phyloP scores from a whole-genome alignment of 2,329 filamentous ascomycete genomes.

The Aspergillus fumigatus region DNA sequence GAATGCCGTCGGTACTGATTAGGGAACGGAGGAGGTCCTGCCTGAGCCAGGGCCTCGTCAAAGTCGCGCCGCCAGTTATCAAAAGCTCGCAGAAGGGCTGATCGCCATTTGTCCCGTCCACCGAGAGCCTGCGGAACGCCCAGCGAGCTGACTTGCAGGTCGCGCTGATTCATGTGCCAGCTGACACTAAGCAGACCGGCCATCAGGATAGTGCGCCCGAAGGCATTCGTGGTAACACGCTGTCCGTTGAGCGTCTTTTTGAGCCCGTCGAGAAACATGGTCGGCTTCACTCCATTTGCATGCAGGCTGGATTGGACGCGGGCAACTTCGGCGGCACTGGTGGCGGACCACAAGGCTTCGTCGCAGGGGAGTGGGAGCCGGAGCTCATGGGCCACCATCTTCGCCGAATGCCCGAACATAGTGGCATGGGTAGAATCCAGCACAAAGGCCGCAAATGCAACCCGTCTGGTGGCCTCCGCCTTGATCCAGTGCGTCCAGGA shows the following conservation, averaged over 20 bases:
- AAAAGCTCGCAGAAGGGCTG: conserved; percentile 78
- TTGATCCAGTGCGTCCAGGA: conserved; percentile 97
- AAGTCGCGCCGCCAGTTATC: conserved; percentile 93
- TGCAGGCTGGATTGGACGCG: conserved; percentile 75
- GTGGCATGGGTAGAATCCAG: conserved; percentile 94
- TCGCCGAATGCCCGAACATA: conserved; percentile 95
- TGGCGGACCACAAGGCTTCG: conserved; percentile 86
- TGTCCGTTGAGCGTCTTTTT: conserved; percentile 85
- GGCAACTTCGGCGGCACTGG: conserved; percentile 79
- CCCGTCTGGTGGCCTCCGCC: conserved; percentile 82
- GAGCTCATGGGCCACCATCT: conserved; percentile 97
- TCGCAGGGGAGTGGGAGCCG: conserved; percentile 86
- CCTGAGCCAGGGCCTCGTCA: conserved; percentile 68
- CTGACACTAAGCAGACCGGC: conserved; percentile 87
- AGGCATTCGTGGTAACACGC: conserved; percentile 83
- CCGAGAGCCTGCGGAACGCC: conserved; percentile 76
- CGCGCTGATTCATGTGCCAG: conserved; percentile 96
- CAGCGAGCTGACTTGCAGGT: conserved; percentile 84
- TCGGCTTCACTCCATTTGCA: conserved; percentile 75
- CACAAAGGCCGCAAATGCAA: conserved; percentile 89
- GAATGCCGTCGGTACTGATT: conserved; percentile 24
- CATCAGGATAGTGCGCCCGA: conserved; percentile 91
- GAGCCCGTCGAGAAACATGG: conserved; percentile 83
- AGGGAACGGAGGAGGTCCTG: conserved; percentile 24
- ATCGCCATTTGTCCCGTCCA: conserved; percentile 85